Base-by-base conservation (phyloP, 495 filamentous ascomycete species). In the Trichocladium uniseriatum region DNA sequence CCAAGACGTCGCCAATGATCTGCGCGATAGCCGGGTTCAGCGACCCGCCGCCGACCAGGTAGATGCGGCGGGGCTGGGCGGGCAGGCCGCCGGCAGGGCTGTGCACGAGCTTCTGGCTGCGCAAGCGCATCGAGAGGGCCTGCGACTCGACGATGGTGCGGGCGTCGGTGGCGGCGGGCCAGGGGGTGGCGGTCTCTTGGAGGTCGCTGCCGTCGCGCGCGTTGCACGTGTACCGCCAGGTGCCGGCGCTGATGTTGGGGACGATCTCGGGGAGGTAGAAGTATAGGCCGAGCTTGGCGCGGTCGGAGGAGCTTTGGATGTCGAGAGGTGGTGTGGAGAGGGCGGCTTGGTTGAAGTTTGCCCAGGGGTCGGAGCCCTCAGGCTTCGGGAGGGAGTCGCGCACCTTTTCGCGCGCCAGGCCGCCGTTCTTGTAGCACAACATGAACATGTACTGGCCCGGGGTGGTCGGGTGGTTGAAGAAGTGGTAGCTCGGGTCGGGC, bases 371-470 rank as follows among this genome's bases (percentile, higher is more conserved):
- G 3, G 66, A 5, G 11, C 54, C 67, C 11, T 69, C 51, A 5
- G 55, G 63, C 40, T 55, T 68, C 55, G 72, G 69, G 5, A 77
- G 63, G 56, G 66, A 74, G 61, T 98, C 86, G 27, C 91, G 83
- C 48, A 95, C 77, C 41, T 85, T 79, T 62, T 98, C 92, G 38
- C 92, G 86, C 0, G 92, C 92, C 0, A 97, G 78, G 1, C 87
- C 87, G 50, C 92, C 92, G 70, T 98, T 98, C 68, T 96, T 96
- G 74, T 97, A 98, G 73, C 92, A 98, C 24, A 98, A 83, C 92
- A 98, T 98, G 68, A 98, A 98, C 90, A 98, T 89, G 69, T 88
- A 87, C 36, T 91, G 73, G 3, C 83, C 83, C 5, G 80, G 69
- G 0, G 84, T 89, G 27, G 88, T 89, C 1, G 86, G 86, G 66